These are phyloP conservation scores for Ceratorhiza oryzae-sativae DNA, from an alignment of 1,284 basidiomycete species.

Conservation along the genomic window DNA sequence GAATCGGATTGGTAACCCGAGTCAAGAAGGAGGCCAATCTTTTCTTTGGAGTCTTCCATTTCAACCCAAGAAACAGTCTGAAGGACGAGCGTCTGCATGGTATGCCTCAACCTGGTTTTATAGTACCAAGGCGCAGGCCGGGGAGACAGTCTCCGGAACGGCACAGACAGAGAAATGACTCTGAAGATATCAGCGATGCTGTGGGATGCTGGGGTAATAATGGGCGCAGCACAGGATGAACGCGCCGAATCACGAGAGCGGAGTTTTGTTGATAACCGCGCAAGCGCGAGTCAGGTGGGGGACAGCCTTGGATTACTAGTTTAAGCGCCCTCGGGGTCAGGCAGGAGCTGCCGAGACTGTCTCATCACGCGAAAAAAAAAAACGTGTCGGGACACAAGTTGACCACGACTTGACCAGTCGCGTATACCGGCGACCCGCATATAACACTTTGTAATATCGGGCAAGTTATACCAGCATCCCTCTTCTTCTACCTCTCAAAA, in stretches of 20 bases:
- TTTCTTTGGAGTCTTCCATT: too few relatives aligned
- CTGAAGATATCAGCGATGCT: neutral
- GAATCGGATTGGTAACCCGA: constrained; percentile 4
- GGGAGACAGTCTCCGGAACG: neutral
- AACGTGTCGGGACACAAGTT: too few relatives aligned
- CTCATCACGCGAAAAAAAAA: too few relatives aligned
- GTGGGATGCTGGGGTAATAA: neutral
- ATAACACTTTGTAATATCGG: too few relatives aligned
- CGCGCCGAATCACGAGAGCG: neutral
- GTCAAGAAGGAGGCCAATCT: neutral
- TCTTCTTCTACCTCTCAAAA: neutral
- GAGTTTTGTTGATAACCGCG: neutral
- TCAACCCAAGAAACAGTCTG: too few relatives aligned
- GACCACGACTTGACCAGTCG: constrained; percentile 9
- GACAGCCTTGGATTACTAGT: neutral
- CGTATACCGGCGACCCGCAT: neutral
- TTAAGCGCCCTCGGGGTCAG: neutral
- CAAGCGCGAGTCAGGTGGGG: neutral
- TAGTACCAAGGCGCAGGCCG: neutral
- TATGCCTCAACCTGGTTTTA: neutral
- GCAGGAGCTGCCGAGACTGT: neutral
- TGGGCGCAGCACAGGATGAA: neutral
- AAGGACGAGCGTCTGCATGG: too few relatives aligned
- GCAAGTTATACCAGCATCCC: neutral
- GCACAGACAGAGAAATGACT: neutral